These are phyloP conservation scores for Colletotrichum tabaci DNA, from an alignment of 2,329 filamentous ascomycete genomes.

Conservation along the genomic window DNA sequence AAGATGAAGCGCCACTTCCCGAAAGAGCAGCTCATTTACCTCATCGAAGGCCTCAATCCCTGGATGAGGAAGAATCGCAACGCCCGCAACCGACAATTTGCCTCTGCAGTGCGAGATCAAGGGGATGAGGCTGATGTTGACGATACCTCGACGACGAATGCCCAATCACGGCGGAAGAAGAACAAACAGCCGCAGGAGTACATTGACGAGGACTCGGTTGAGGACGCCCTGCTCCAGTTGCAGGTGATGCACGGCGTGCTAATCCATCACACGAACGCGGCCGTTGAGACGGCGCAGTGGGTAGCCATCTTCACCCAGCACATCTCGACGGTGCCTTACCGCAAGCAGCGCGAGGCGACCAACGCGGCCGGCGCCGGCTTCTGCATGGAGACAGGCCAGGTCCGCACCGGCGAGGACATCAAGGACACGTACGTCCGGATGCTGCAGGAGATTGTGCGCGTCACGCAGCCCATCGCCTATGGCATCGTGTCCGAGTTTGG, in stretches of 20 bases:
- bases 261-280: constrained; percentile 76
- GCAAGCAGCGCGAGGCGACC: constrained; percentile 65
- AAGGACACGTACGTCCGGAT: constrained; percentile 80
- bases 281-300: constrained; percentile 80
- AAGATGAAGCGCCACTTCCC: constrained; percentile 69
- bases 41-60: constrained; percentile 77
- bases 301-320: constrained; percentile 83
- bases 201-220: constrained; percentile 77
- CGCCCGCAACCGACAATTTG: constrained; percentile 77
- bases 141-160: constrained; percentile 45
- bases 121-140: constrained; percentile 45
- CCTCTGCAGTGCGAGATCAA: constrained; percentile 71
- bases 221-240: constrained; percentile 79
- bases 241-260: constrained; percentile 78
- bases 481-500: constrained; percentile 76
- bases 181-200: constrained; percentile 61
- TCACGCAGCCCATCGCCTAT: constrained; percentile 81
- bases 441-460: constrained; percentile 81
- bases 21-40: constrained; percentile 72
- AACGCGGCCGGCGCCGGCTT: constrained; percentile 73
- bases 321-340: constrained; percentile 82
- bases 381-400: constrained; percentile 85
- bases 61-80: constrained; percentile 81
- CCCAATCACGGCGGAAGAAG: constrained; percentile 54
- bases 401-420: constrained; percentile 76